Conservation (phyloP, 1,139 yeast genomes). For the Debaryomyces sp. region DNA sequence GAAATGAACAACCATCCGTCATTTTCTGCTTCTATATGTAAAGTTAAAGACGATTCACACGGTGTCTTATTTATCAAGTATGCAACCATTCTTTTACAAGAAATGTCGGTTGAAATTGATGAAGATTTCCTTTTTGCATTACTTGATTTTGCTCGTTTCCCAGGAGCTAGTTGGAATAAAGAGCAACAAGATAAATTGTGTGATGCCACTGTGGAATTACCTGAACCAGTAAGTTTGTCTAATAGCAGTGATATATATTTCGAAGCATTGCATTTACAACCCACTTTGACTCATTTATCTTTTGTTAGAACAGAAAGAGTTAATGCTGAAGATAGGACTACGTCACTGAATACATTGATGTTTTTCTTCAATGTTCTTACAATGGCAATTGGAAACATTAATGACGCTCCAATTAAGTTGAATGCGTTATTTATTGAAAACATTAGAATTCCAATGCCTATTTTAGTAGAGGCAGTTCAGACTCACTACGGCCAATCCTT, state of each 20-base stretch:
- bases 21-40: conserved; percentile 79
- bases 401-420: conserved; percentile 92
- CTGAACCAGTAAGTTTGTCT: conserved; percentile 66
- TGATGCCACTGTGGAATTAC: conserved; percentile 64
- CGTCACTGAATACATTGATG: conserved; percentile 67
- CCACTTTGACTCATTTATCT: conserved; percentile 83
- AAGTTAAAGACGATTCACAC: conserved; percentile 84
- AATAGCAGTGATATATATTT: conserved; percentile 80
- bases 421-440: conserved; percentile 89
- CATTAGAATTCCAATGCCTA: conserved; percentile 81
- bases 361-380: conserved; percentile 84
- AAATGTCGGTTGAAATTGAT: conserved; percentile 88
- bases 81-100: conserved; percentile 87
- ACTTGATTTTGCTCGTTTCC: conserved; percentile 73
- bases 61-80: conserved; percentile 90
- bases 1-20: conserved; percentile 92
- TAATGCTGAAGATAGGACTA: conserved; percentile 54
- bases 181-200: conserved; percentile 55
- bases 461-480: conserved; percentile 67
- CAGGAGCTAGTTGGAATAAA: conserved; percentile 70
- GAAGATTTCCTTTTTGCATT: conserved; percentile 89
- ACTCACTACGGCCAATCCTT: conserved; percentile 94
- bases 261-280: conserved; percentile 91
- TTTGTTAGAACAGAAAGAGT: conserved; percentile 89
- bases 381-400: conserved; percentile 96